phyloP scores from a whole-genome alignment of 176 grass and related monocot genomes.

The Guadua angustifolia region DNA sequence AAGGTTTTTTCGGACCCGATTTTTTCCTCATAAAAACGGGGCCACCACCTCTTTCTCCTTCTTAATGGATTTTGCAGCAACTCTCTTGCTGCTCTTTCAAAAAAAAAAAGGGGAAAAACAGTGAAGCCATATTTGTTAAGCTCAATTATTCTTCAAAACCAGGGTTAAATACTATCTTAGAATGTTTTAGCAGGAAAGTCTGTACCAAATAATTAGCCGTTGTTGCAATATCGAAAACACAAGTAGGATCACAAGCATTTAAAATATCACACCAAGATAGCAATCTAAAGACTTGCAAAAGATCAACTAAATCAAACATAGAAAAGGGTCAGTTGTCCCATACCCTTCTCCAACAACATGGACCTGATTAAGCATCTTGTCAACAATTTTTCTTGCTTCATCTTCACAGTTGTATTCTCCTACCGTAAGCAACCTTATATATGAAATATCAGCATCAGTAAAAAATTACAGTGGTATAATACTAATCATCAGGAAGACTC shows the following conservation, averaged over 20 bases:
- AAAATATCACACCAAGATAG: conserved; percentile 1
- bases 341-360: conserved; percentile 98
- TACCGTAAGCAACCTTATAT: conserved; percentile 71
- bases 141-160: not conserved
- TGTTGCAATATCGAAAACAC: not conserved
- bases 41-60: no score
- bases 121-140: not conserved
- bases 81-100: no score
- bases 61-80: no score
- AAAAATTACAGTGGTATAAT: not conserved
- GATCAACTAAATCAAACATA: conserved; percentile 28
- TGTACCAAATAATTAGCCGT: conserved; percentile 3
- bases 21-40: no score
- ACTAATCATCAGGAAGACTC: not conserved
- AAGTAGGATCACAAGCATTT: conserved; percentile 23
- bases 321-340: conserved; percentile 22
- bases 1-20: no score
- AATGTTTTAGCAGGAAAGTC: conserved; percentile 20
- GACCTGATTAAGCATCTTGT: conserved; percentile 80
- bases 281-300: conserved; percentile 25
- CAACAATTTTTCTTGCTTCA: conserved; percentile 58
- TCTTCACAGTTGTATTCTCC: conserved; percentile 89
- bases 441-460: conserved; percentile 38
- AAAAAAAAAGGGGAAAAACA: no score
- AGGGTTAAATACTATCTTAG: not conserved